phyloP scores from a whole-genome alignment of 2,329 filamentous ascomycete genomes.

The Allantophomopsis cytisporea region DNA sequence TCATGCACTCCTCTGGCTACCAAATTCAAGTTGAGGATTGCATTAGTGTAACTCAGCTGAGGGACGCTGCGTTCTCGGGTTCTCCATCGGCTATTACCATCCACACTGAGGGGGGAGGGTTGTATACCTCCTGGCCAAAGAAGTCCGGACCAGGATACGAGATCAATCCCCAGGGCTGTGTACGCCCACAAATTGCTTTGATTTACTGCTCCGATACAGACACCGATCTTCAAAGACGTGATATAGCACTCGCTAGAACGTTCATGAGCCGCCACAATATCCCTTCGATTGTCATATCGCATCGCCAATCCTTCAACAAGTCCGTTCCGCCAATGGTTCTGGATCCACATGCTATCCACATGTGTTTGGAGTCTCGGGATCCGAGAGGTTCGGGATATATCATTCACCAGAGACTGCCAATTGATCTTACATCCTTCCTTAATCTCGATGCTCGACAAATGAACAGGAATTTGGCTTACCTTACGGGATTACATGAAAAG shows the following conservation, averaged over 20 bases:
- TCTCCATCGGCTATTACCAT: constrained; percentile 22
- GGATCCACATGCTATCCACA: constrained; percentile 29
- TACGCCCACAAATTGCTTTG: constrained; percentile 32
- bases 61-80: constrained; percentile 15
- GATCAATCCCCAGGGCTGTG: too few species aligned
- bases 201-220: constrained; percentile 33
- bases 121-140: constrained; percentile 22
- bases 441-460: constrained; percentile 37
- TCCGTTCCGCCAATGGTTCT: constrained; percentile 18
- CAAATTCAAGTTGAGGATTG: constrained; percentile 38
- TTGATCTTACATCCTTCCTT: constrained; percentile 32
- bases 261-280: constrained; percentile 32
- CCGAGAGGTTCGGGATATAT: constrained; percentile 18
- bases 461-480: constrained; percentile 36
- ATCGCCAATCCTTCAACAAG: constrained; percentile 24
- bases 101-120: constrained; percentile 8
- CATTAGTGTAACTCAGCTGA: constrained; percentile 19
- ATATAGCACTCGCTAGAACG: constrained; percentile 26
- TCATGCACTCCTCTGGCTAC: constrained; percentile 34
- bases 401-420: constrained; percentile 27
- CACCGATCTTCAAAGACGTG: constrained; percentile 21
- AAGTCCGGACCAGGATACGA: too few species aligned
- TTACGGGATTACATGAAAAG: constrained; percentile 23
- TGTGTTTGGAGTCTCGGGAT: constrained; percentile 30
- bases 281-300: constrained; percentile 33